Percentiles rank a stretch among this genome's conserved stretches.
Conservation (phyloP, 805 yeast genomes). For the Candida andamanensis region DNA sequence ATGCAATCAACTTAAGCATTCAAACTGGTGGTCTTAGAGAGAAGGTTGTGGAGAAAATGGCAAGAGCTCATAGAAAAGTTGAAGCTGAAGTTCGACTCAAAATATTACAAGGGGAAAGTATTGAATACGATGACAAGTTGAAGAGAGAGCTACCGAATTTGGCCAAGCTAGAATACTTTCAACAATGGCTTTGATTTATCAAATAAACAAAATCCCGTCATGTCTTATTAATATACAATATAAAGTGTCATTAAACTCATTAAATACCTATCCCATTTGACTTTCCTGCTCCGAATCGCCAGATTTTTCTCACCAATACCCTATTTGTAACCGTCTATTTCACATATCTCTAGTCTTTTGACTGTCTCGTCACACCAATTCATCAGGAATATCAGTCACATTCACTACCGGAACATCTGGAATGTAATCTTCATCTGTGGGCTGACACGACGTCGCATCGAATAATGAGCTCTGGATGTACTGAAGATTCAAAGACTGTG, state of each 20-base stretch:
- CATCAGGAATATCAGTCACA: conserved; percentile 27
- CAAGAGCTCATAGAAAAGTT: conserved; percentile 35
- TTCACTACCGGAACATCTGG: conserved; percentile 15
- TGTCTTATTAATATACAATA: too few species aligned
- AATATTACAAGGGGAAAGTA: conserved; percentile 17
- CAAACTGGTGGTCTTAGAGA: conserved; percentile 50
- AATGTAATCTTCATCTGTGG: conserved; percentile 12
- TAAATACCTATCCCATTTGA: too few species aligned
- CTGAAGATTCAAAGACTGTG: conserved; percentile 25
- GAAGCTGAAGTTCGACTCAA: conserved; percentile 45
- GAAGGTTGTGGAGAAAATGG: conserved; percentile 36
- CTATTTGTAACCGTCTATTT: neutral
- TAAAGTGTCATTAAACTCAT: too few species aligned
- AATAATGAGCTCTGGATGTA: conserved; percentile 27
- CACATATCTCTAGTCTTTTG: neutral
- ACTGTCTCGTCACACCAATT: neutral
- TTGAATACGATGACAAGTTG: conserved; percentile 30
- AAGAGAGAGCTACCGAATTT: conserved; percentile 19
- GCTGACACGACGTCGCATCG: conserved; percentile 13
- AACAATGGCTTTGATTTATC: too few species aligned
- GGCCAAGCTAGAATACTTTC: conserved; percentile 22
- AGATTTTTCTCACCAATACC: neutral
- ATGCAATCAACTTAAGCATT: conserved; percentile 41
- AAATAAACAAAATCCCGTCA: too few species aligned
- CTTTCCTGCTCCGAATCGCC: too few species aligned